Evolutionary conservation across 495 filamentous ascomycete species (phyloP).

Genomic region (Penicillium bovifimosum): DNA sequence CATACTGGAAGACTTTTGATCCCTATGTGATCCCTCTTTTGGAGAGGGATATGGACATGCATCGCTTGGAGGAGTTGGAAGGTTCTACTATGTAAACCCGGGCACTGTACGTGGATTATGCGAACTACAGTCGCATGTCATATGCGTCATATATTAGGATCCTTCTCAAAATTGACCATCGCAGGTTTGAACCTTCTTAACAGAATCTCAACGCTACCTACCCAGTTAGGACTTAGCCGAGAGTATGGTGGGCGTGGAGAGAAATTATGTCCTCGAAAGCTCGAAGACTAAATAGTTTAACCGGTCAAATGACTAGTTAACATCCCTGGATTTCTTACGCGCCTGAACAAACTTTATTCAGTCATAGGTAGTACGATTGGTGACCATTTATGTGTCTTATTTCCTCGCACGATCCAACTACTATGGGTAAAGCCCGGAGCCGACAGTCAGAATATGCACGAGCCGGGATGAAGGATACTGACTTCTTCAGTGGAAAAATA

Average conservation of each 20-base stretch:
- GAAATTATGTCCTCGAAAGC: too few species aligned
- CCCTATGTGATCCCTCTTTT: slow-evolving; percentile 59
- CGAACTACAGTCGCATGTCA: background rate
- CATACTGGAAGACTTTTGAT: slow-evolving; percentile 68
- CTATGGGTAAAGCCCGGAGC: background rate
- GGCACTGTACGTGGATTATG: background rate
- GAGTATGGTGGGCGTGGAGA: too few species aligned
- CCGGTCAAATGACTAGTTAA: too few species aligned
- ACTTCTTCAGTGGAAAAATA: slow-evolving; percentile 2
- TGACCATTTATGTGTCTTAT: background rate
- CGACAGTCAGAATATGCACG: background rate
- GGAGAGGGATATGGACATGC: slow-evolving; percentile 58
- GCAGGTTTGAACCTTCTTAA: too few species aligned
- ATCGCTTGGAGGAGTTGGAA: slow-evolving; percentile 53
- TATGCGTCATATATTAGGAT: background rate
- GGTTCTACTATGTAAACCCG: slow-evolving; percentile 5
- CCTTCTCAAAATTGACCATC: background rate
- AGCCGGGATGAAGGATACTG: background rate
- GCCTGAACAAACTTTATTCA: too few species aligned
- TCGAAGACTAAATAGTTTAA: too few species aligned
- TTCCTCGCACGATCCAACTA: background rate
- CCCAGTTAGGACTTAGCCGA: too few species aligned
- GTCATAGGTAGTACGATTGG: too few species aligned
- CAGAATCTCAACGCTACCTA: too few species aligned
- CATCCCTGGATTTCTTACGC: too few species aligned